Base-by-base conservation (phyloP, 2,329 filamentous ascomycete species). In the Colletotrichum sp. region DNA sequence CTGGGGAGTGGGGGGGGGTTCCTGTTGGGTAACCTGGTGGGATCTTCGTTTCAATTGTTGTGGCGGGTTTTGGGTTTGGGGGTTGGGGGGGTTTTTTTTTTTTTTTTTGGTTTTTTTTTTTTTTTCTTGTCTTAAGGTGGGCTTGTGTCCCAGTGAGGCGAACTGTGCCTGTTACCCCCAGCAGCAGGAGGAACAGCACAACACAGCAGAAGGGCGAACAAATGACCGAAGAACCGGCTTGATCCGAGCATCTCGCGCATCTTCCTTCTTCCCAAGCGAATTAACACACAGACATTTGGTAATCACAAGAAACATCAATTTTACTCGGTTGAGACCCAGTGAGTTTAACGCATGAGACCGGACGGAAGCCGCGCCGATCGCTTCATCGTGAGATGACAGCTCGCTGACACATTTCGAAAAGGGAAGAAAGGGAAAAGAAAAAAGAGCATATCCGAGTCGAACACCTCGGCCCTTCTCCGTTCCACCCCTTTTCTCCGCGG, bases 341-440 rank as follows among this genome's bases (percentile, higher is more conserved):
- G 65, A 43, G 58, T 30, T 61, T 48, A 48, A 62, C 30, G 71
- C 71, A 43, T 70, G 71, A 52, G 71, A 73, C 71, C 66, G 71
- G 71, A 73, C 71, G 66, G 71, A 56, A 58, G 48, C 8, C 38
- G 55, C 70, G 62, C 62, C 70, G 70, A 68, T 68, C 62, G 62
- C 62, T 13, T 52, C 62, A 60, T 55, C 28, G 58, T 65, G 66
- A 58, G 66, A 70, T 73, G 66, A 52, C 64, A 68, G 62, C 62
- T 72, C 52, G 71, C 36, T 73, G 55, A 68, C 64, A 65, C 71
- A 48, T 48, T 21, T 12, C 18, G 9, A 48, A 48, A 48, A 21
- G 38, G 18, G 9, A 48, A 21, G 18, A 38, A 18, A 43, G 38
- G 38, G 38, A 12, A 21, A 48, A 21, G 6, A 12, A 21, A 48